Base-by-base conservation (phyloP, 805 yeast genomes). In the Candida chauliodis region DNA sequence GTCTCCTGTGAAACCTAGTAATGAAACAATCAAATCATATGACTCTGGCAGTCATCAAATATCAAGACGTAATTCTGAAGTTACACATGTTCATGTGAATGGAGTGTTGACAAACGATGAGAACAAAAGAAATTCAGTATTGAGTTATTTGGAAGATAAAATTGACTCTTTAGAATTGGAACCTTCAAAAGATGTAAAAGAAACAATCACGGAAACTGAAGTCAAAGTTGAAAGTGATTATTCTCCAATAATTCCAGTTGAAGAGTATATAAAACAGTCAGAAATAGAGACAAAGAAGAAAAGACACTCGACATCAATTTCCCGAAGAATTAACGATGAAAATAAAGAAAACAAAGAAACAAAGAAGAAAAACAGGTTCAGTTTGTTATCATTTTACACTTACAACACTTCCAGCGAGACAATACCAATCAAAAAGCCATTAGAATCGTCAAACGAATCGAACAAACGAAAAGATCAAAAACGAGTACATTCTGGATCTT, bases 91-190 rank as follows among this genome's bases (percentile, higher is more conserved):
- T 3, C 61, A 67, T 51, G 73, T 66, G 36, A 68, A 63, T 46
- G 74, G 74, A 37, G 71, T 66, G 24, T 58, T 67, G 32, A 43
- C 46, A n/a, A 58, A 55, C 27, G 62, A 59, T 23, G 50, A 42
- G 16, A 48, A 50, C 9, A 54, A 55, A 40, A 63, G 65, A 49
- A 50, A 69, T 20, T 64, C 63, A 42, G 71, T 64, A 3, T 55
- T 69, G 42, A 59, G 64, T 46, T 69, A 67, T 41, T 56, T 69
- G 46, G 75, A 69, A 40, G 73, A 66, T 46, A 66, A 61, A 47
- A 69, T 69, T 56, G 71, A 66, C 36, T 54, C 60, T 4, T 51
- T 68, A 41, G 73, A 67, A 35, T 53, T 66, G 37, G 67, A 61
- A 27, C 53, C 48, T 20, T 37, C 40, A 13, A 29, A 29, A 5